These are phyloP conservation scores for Cyberlindnera galapagoensis DNA, from an alignment of 805 yeast genomes.

Conservation along the genomic window DNA sequence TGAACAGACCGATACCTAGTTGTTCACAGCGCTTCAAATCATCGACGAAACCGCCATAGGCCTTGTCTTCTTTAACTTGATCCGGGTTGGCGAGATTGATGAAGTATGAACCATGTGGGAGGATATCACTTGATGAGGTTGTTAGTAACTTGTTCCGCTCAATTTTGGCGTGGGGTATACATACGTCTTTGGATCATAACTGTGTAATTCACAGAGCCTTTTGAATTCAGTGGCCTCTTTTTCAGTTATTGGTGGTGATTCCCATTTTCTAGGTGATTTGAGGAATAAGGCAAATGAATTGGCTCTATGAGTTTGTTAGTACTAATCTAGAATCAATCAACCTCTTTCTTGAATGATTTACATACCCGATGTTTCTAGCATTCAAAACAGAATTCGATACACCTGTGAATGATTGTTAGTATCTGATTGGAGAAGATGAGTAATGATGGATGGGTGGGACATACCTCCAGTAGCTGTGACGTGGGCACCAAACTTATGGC, in stretches of 20 bases:
- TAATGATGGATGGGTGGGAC: not conserved
- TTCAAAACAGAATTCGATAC: slow-evolving; percentile 62
- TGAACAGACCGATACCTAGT: slow-evolving; percentile 77
- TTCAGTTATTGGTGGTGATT: slow-evolving; percentile 63
- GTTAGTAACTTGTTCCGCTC: slow-evolving; percentile 5
- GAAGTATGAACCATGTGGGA: slow-evolving; percentile 94
- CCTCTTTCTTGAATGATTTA: not conserved
- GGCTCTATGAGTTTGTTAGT: slow-evolving; percentile 31
- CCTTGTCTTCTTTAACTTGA: slow-evolving; percentile 64
- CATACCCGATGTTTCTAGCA: slow-evolving; percentile 45
- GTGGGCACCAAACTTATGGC: slow-evolving; percentile 80
- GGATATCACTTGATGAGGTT: slow-evolving; percentile 41
- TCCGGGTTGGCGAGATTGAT: slow-evolving; percentile 93
- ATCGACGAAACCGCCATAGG: slow-evolving; percentile 74
- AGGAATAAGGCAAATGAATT: slow-evolving; percentile 87
- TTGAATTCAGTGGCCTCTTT: slow-evolving; percentile 66
- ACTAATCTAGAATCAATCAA: not conserved
- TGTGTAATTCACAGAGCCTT: slow-evolving; percentile 50
- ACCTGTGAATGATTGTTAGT: slow-evolving; percentile 18
- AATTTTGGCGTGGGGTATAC: not conserved
- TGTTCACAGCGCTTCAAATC: slow-evolving; percentile 85
- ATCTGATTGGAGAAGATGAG: not conserved
- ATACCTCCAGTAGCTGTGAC: slow-evolving; percentile 75
- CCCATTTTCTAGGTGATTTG: slow-evolving; percentile 90
- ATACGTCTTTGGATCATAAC: slow-evolving; percentile 59